These are phyloP conservation scores for Adansonia madagascariensis DNA, from an alignment of 441 rosid genomes.

Conservation along the genomic window DNA sequence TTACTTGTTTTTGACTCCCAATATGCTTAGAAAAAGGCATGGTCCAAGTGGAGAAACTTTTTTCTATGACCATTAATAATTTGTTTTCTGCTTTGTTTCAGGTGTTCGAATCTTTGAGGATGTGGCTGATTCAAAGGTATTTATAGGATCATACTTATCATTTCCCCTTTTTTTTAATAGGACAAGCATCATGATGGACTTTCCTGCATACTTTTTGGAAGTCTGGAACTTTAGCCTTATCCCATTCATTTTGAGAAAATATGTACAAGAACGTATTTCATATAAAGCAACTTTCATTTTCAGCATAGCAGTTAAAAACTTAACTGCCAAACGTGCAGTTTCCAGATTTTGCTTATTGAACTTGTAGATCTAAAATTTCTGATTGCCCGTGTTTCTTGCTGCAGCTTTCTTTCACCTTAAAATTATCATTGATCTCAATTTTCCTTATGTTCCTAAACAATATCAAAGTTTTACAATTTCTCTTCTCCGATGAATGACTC, in stretches of 20 bases:
- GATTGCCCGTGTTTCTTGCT: constrained; percentile 3
- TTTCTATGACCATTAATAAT: constrained; percentile 17
- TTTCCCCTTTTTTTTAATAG: constrained; percentile 8
- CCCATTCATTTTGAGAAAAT: background rate
- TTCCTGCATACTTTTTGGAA: background rate
- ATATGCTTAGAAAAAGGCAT: constrained; percentile 9
- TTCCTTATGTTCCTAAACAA: constrained; percentile 1
- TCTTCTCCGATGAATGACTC: constrained; percentile 10
- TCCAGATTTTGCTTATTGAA: constrained; percentile 6
- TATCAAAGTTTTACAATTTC: constrained; percentile 19
- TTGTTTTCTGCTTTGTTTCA: constrained; percentile 43
- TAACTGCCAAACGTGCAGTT: constrained; percentile 12
- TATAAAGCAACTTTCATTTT: constrained; percentile 3
- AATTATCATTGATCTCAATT: background rate
- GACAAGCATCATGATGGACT: constrained; percentile 13
- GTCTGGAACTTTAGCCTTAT: background rate
- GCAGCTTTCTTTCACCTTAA: constrained; percentile 18
- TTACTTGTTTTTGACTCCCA: background rate
- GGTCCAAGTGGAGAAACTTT: constrained; percentile 15
- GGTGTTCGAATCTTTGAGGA: constrained; percentile 97
- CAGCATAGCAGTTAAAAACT: background rate
- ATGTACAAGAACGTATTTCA: background rate
- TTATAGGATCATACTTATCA: background rate
- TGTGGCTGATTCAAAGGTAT: constrained; percentile 82
- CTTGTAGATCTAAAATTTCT: constrained; percentile 18